Evolutionary conservation across 768 basidiomycete species (phyloP).

Genomic region (Tricholoma furcatifolium): DNA sequence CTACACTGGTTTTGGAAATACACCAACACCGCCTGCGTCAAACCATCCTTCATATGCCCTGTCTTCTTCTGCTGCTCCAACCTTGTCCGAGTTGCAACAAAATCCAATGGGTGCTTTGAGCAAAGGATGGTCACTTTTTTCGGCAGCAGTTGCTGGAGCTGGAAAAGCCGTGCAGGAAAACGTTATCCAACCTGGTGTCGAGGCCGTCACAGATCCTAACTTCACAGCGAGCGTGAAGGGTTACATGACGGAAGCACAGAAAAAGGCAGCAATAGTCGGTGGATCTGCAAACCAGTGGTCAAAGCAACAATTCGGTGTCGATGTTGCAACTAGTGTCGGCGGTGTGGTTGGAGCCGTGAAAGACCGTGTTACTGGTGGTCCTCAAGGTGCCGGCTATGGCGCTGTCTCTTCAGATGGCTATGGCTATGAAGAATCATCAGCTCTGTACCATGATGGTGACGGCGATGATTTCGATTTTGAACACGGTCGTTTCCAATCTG

Average conservation of each 20-base stretch:
- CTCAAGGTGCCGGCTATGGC: slow-evolving; percentile 51
- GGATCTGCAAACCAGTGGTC: slow-evolving; percentile 75
- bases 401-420: slow-evolving; percentile 44
- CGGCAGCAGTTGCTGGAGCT: slow-evolving; percentile 79
- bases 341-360: slow-evolving; percentile 65
- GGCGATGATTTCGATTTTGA: slow-evolving; percentile 64
- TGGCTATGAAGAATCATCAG: slow-evolving; percentile 55
- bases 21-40: slow-evolving; percentile 59
- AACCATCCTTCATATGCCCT: slow-evolving; percentile 68
- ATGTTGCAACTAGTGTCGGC: slow-evolving; percentile 77
- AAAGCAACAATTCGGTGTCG: slow-evolving; percentile 75
- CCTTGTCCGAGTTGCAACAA: slow-evolving; percentile 77
- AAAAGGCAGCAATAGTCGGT: slow-evolving; percentile 60
- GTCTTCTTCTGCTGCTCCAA: slow-evolving; percentile 80
- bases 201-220: slow-evolving; percentile 76
- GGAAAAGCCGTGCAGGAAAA: slow-evolving; percentile 77
- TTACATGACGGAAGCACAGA: slow-evolving; percentile 70
- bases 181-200: slow-evolving; percentile 88
- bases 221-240: slow-evolving; percentile 74
- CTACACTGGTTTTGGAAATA: slow-evolving; percentile 91
- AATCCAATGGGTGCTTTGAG: slow-evolving; percentile 83
- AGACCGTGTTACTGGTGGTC: slow-evolving; percentile 51
- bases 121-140: slow-evolving; percentile 97
- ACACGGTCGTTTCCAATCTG: slow-evolving; percentile 27
- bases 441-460: slow-evolving; percentile 60